Conservation (phyloP, 2,329 filamentous ascomycete species). For the Pseudogymnoascus pannorum region DNA sequence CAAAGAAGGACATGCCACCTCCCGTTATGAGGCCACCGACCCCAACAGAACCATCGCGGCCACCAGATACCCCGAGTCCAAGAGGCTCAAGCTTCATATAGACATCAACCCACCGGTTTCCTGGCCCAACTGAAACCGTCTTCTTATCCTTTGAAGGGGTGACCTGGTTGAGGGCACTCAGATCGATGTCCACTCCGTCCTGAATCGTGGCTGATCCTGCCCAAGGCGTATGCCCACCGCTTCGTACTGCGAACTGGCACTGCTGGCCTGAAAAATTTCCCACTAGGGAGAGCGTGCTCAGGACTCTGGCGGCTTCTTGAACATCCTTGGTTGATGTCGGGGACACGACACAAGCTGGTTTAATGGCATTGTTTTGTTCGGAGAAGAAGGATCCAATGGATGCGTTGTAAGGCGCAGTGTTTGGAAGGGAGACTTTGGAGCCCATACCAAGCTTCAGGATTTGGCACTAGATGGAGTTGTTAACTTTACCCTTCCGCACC, state of each 20-base stretch:
- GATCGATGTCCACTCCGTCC: conserved; percentile 42
- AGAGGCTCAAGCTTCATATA: conserved; percentile 29
- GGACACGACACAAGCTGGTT: conserved; percentile 25
- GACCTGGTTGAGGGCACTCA: conserved; percentile 24
- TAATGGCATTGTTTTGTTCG: conserved; percentile 15
- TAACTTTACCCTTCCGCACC: background rate
- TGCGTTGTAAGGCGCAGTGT: conserved; percentile 8
- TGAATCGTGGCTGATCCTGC: conserved; percentile 42
- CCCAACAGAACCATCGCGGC: conserved; percentile 31
- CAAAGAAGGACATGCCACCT: conserved; percentile 18
- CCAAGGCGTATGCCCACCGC: conserved; percentile 51
- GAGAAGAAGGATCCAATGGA: conserved; percentile 15
- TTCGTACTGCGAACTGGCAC: conserved; percentile 45
- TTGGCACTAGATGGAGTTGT: background rate
- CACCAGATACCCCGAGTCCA: conserved; percentile 30
- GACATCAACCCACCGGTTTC: conserved; percentile 32
- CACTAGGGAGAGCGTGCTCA: background rate
- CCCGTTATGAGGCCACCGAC: conserved; percentile 34
- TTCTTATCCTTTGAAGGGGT: conserved; percentile 22
- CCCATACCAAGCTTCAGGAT: background rate
- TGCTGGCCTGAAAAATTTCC: conserved; percentile 9
- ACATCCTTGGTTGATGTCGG: conserved; percentile 22
- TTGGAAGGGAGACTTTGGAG: conserved; percentile 10
- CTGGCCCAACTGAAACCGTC: conserved; percentile 29
- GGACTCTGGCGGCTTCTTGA: conserved; percentile 14